Base-by-base conservation (phyloP, 805 yeast species). In the Kluyveromyces starmeri region DNA sequence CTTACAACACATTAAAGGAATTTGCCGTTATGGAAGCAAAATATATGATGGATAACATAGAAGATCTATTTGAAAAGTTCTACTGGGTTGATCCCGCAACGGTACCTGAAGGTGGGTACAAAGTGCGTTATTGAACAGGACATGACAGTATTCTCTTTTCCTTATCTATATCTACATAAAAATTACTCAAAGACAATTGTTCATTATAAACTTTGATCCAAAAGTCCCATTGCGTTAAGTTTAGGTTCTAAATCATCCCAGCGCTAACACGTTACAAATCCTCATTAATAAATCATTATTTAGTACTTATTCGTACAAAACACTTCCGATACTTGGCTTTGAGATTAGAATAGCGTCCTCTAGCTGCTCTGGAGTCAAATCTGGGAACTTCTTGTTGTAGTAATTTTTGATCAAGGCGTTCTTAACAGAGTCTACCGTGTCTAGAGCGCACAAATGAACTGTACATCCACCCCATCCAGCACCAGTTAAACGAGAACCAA, bases 381-480 rank as follows among this genome's bases (percentile, higher is more conserved):
- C 47, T 2, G 82, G 81, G 51, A 62, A 70, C 27, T 59, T 51
- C 28, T 55, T 58, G 31, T 59, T 59, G 55, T 75, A 78, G 52
- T 71, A 78, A 34, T 73, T 54, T n/a, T 63, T 58, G 16, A 50
- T 59, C 34, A 78, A 59, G 0, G 78, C 75, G 39, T 61, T 65
- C 39, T 64, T 64, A 4, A 60, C 58, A 3, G 69, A 58, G 20
- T 41, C 47, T 9, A 51, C 50, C 18, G 46, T 42, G 4, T 39
- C 37, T 5, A 38, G 39, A 4, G 55, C 47, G 8, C 78, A 71
- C 37, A 79, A 55, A 49, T 78, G 83, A n/a, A 79, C 80, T 0
- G 80, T 65, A 20, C 78, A 73, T 5, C 86, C 86, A 21, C 86
- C 86, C 68, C 76, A 79, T 4, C 88, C 88, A 13, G 88, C 86